Base-by-base conservation (phyloP, 805 yeast genomes). In the Kazachstania psychrophila region DNA sequence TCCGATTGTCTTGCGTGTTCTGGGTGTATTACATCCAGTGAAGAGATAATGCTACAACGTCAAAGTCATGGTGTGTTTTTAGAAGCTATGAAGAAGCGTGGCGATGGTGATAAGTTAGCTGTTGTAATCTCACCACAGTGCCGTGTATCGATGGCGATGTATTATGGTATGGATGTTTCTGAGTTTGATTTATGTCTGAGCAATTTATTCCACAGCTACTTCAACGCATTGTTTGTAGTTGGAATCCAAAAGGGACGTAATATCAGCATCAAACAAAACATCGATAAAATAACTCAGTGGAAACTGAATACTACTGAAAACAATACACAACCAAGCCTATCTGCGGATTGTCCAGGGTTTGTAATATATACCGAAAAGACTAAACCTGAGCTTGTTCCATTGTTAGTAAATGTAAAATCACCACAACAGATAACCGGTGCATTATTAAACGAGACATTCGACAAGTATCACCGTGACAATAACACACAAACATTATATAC, bases 21-120 rank as follows among this genome's bases (percentile, higher is more conserved):
- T 7, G 98, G 98, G 0, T 92, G 98, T 58, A 86, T 92, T 37
- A 92, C 98, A 0, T 83, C 95, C 4, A 94, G 96, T n/a, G 98
- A 92, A 55, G 95, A 89, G 44, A 86, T 92, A 6, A 64, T 92
- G 31, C 81, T 92, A 28, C 85, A 95, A 2, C 79, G 85, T 46
- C 98, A 92, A 56, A 83, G 94, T 26, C 94, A 88, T 49, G 74
- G 73, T 16, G 88, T 88, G 48, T 69, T 92, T 32, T 46, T 87
- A 17, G 71, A 72, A 32, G 80, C 77, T 24, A 40, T 36, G 36
- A 13, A 28, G 19, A 18, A 31, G 33, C 43, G 31, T 40, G 45
- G 16, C 10, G 43, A 53, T 9, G 52, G 56, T 15, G 69, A 66
- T 40, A 51, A 64, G 0, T 80, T 83, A 61, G 88, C 77, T 8